A percentile compares a stretch with the other conserved stretches of the same genome.
phyloP scores from a whole-genome alignment of 805 yeast species.

The Wickerhamomyces alni region DNA sequence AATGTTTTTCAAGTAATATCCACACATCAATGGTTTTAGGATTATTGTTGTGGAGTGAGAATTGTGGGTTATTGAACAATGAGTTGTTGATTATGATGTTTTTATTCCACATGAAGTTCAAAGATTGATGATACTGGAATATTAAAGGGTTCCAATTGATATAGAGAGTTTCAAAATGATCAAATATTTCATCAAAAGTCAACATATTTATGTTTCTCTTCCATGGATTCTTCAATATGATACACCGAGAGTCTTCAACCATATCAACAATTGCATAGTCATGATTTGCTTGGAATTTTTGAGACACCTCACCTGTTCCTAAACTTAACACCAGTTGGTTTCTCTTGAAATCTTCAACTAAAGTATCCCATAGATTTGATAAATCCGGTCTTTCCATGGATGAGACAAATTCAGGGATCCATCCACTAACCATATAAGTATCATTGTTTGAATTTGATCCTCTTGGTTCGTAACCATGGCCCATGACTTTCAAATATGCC shows the following conservation, averaged over 20 bases:
- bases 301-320: slow-evolving; percentile 56
- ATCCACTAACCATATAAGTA: slow-evolving; percentile 58
- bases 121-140: slow-evolving; percentile 17
- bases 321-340: slow-evolving; percentile 48
- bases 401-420: slow-evolving; percentile 58
- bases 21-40: slow-evolving; percentile 30
- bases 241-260: slow-evolving; percentile 9
- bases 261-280: slow-evolving; percentile 61
- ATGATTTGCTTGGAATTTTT: slow-evolving; percentile 48
- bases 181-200: slow-evolving; percentile 25
- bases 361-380: slow-evolving; percentile 27
- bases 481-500: slow-evolving; percentile 56
- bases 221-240: slow-evolving; percentile 45
- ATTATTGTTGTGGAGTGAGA: slow-evolving; percentile 34
- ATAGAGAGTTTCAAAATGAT: slow-evolving; percentile 47
- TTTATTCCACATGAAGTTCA: slow-evolving; percentile 27
- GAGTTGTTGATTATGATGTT: slow-evolving; percentile 7
- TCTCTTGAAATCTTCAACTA: slow-evolving; percentile 25
- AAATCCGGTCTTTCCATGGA: slow-evolving; percentile 28
- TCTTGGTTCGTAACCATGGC: slow-evolving; percentile 46
- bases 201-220: slow-evolving; percentile 6
- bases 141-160: slow-evolving; percentile 55
- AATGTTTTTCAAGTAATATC: slow-evolving; percentile 46
- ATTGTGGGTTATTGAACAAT: slow-evolving; percentile 37
- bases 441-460: slow-evolving; percentile 81